A percentile compares a stretch with the other conserved stretches of the same genome.
phyloP scores from a whole-genome alignment of 805 yeast species.

The Candida coleopterorum region DNA sequence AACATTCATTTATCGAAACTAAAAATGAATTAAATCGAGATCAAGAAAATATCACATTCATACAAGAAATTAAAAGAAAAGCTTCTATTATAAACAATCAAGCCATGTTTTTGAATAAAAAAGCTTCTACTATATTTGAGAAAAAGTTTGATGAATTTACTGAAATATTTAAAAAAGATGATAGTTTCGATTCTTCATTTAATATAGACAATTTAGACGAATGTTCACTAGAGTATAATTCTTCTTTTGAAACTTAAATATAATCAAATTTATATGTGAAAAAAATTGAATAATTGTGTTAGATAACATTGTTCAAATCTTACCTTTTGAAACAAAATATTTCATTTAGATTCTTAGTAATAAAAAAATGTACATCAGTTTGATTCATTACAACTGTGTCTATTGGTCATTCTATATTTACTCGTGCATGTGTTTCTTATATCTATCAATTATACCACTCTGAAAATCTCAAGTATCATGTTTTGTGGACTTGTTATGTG shows the following conservation, averaged over 20 bases:
- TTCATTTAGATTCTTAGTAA: no score
- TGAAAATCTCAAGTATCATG: no score
- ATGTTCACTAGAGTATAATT: constrained; percentile 19
- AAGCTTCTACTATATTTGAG: constrained; percentile 19
- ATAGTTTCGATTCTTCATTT: constrained; percentile 22
- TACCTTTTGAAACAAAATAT: no score
- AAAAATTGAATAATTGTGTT: no score
- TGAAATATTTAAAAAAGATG: constrained; percentile 7
- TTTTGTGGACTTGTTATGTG: no score
- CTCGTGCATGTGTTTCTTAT: no score
- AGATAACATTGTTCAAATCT: no score
- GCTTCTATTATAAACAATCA: constrained; percentile 14
- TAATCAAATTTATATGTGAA: no score
- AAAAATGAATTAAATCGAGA: constrained; percentile 2
- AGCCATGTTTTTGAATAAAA: constrained; percentile 8
- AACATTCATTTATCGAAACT: constrained; percentile 7
- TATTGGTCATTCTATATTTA: no score
- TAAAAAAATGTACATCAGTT: no score
- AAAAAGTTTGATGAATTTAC: constrained; percentile 16
- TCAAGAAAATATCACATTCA: not conserved
- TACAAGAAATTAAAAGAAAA: constrained; percentile 13
- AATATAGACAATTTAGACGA: constrained; percentile 19
- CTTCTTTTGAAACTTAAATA: constrained; percentile 8
- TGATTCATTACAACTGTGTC: no score
- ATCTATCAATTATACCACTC: no score